phyloP scores from a whole-genome alignment of 345 rosid species.

The Linum trigynum region DNA sequence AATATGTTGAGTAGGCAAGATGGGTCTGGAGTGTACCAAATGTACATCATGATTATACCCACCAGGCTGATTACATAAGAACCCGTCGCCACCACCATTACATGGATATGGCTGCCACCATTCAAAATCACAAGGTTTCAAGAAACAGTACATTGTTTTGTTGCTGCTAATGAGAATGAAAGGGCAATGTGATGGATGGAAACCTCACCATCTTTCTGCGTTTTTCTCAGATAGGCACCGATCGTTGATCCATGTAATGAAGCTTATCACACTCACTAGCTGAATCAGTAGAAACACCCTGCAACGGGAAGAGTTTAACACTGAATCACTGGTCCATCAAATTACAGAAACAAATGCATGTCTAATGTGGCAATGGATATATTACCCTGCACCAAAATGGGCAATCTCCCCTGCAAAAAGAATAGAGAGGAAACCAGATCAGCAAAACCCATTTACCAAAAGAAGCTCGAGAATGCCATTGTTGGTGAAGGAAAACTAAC shows the following conservation, averaged over 20 bases:
- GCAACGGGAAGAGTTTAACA: not conserved
- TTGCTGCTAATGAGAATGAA: too few relatives aligned
- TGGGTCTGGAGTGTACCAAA: constrained; percentile 81
- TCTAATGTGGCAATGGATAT: not conserved
- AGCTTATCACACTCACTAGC: constrained; percentile 81
- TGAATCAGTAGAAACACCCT: constrained; percentile 95
- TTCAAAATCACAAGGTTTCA: not conserved
- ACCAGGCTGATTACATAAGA: constrained; percentile 65
- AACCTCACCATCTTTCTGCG: constrained; percentile 62
- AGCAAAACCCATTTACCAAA: too few relatives aligned
- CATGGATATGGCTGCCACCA: constrained; percentile 55
- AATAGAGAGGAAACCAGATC: not conserved
- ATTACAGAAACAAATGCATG: not conserved
- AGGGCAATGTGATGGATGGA: not conserved
- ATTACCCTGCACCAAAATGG: constrained; percentile 98
- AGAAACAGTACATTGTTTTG: not conserved
- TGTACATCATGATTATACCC: constrained; percentile 86
- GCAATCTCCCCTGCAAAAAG: constrained; percentile 72
- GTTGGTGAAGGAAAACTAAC: constrained; percentile 27
- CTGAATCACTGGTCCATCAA: constrained; percentile 5
- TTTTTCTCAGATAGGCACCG: constrained; percentile 57
- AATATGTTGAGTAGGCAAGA: constrained; percentile 88
- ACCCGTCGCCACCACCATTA: constrained; percentile 54
- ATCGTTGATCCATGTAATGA: constrained; percentile 75
- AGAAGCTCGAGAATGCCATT: not conserved